phyloP scores from a whole-genome alignment of 164 flowering plant species.

The Vitis rotundifolia region DNA sequence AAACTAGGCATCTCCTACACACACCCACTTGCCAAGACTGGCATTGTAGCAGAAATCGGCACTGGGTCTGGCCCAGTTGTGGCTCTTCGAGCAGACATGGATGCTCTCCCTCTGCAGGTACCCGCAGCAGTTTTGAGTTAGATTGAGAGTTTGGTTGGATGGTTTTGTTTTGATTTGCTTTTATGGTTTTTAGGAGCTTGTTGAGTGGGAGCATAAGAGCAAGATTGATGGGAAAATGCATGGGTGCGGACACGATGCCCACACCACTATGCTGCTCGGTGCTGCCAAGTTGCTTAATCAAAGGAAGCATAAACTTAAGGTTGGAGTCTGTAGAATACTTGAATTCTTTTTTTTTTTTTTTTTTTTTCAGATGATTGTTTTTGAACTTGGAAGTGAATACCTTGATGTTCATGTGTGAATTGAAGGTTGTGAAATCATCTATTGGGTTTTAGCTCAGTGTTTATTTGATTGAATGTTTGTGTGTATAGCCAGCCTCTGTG shows the following conservation, averaged over 20 bases:
- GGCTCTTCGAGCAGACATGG: conserved; percentile 92
- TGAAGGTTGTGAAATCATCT: too few species aligned
- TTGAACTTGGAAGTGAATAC: too few species aligned
- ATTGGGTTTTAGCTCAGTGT: too few species aligned
- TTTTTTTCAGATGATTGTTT: too few species aligned
- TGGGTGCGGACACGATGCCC: conserved; percentile 89
- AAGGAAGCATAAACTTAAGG: conserved; percentile 64
- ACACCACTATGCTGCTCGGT: conserved; percentile 82
- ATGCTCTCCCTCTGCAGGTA: conserved; percentile 87
- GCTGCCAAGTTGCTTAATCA: conserved; percentile 82
- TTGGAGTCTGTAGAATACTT: conserved; percentile 11
- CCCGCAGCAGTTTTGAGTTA: not conserved
- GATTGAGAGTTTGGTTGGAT: not conserved
- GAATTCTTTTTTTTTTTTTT: too few species aligned
- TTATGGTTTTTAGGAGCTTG: conserved; percentile 56
- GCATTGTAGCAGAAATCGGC: conserved; percentile 73
- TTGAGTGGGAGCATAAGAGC: conserved; percentile 88
- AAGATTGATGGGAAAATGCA: conserved; percentile 83
- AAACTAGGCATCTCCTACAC: conserved; percentile 55
- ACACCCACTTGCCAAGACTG: conserved; percentile 73
- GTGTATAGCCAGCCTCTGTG: too few species aligned
- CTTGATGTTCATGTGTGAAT: too few species aligned
- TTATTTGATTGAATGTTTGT: too few species aligned
- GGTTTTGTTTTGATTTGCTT: not conserved
- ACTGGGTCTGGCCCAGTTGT: conserved; percentile 67